These are phyloP conservation scores for Plectranthus barbatus DNA, from an alignment of 257 asterid species.

Conservation along the genomic window DNA sequence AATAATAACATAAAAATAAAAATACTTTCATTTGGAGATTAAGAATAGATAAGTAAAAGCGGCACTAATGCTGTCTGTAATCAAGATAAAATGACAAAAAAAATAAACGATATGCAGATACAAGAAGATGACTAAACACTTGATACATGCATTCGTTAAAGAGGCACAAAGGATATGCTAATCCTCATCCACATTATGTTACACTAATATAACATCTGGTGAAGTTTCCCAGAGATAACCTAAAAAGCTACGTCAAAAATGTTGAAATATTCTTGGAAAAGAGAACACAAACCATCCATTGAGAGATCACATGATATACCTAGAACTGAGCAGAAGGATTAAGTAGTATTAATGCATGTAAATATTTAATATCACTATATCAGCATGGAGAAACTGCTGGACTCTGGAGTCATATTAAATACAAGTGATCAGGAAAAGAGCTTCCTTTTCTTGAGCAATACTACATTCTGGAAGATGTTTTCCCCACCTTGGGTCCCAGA, in stretches of 20 bases:
- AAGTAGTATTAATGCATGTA: background rate
- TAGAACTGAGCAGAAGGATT: background rate
- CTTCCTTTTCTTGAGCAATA: background rate
- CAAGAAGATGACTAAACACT: background rate
- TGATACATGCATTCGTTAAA: background rate
- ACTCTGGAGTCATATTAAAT: background rate
- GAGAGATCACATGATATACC: background rate
- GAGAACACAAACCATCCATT: background rate
- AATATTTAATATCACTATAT: background rate
- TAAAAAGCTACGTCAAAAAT: background rate
- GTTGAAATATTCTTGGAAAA: background rate
- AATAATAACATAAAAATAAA: background rate
- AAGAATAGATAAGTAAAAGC: background rate
- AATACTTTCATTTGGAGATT: background rate
- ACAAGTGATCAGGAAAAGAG: background rate
- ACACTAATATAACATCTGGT: background rate
- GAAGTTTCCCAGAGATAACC: background rate
- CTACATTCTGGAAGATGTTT: background rate
- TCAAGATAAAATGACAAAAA: background rate
- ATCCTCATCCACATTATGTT: background rate
- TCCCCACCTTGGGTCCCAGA: background rate
- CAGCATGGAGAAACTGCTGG: background rate
- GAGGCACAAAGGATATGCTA: background rate
- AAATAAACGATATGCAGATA: background rate
- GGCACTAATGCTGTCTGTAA: background rate